Evolutionary conservation across 345 rosid species (phyloP), one percentile per base, ranked within the genome.

Genomic region (Eucalyptus curtisii): DNA sequence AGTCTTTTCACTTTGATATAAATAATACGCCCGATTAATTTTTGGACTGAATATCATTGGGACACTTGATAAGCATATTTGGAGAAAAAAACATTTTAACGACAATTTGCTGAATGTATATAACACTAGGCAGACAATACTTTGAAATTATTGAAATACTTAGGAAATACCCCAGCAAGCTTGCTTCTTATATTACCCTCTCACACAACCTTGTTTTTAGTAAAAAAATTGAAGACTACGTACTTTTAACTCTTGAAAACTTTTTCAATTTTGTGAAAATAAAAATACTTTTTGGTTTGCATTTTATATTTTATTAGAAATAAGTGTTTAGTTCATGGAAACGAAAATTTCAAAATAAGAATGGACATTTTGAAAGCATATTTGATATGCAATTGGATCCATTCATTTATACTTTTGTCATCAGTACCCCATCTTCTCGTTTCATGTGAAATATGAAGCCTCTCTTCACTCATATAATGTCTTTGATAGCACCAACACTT

Each of bases 171-270:
- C 68, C 33, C 15, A 1, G 2, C 15, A 59, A 12, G 31, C 68
- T 59, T 6, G 33, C 16, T 27, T 11, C 31, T 59, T 59, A 30
- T 59, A 59, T 27, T 27, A 59, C 6, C 68, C 15, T 59, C 14
- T 7, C 68, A 12, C 68, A 27, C 31, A 27, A 27, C 16, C 68
- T 59, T 6, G 15, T 59, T 27, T 59, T 59, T 59, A 59, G 68
- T 59, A 19, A 52, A 17, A 59, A 27, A 59, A 1, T 24, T 9
- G 11, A 55, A 24, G 13, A 27, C 2, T 3, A 27, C 7, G 8
- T 15, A 16, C 14, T 59, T 59, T 59, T 59, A 25, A 59, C 13
- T 25, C 2, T 1, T 5, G 66, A 25, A 59, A 5, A 1, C 0
- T 1, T 12, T 59, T 59, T 59, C 14, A 12, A 59, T 59, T 55